These are phyloP conservation scores for Lichina pygmaea DNA, from an alignment of 495 filamentous ascomycete species.

Conservation along the genomic window DNA sequence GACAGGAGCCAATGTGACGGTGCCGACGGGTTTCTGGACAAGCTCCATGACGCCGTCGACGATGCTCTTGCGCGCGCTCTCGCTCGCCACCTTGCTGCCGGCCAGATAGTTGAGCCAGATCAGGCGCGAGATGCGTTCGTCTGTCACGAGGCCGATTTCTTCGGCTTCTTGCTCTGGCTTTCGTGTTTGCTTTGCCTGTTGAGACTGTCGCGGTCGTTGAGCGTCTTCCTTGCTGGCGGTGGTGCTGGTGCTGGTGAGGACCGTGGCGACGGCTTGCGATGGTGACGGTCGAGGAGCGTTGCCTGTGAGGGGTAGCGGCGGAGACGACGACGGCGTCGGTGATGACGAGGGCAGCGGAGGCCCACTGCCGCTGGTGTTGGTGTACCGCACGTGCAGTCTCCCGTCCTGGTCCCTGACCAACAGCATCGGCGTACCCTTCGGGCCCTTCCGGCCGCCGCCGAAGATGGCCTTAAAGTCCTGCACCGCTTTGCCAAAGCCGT, in stretches of 20 bases:
- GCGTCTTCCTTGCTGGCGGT: conserved; percentile 16
- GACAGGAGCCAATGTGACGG: conserved; percentile 27
- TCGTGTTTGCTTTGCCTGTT: not conserved
- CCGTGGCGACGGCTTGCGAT: conserved; percentile 6
- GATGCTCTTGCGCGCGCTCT: conserved; percentile 51
- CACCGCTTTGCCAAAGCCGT: conserved; percentile 42
- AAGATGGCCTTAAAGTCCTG: conserved; percentile 53
- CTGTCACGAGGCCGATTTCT: conserved; percentile 31
- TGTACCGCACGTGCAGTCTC: conserved; percentile 37
- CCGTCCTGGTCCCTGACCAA: conserved; percentile 42
- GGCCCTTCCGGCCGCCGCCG: conserved; percentile 33
- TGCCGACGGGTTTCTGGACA: conserved; percentile 72
- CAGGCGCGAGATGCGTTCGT: conserved; percentile 54
- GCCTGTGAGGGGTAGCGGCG: not conserved
- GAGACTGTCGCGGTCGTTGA: too few relatives aligned
- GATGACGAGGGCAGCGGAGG: too few relatives aligned
- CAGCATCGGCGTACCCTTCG: conserved; percentile 47
- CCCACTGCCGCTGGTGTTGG: conserved; percentile 12
- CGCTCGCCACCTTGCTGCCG: conserved; percentile 67
- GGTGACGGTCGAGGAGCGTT: not conserved
- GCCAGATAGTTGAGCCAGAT: conserved; percentile 80
- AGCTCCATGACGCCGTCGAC: conserved; percentile 71
- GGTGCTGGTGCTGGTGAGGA: not conserved
- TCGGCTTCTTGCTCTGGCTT: conserved; percentile 8
- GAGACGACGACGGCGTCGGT: too few relatives aligned